These are phyloP conservation scores for Sphagnum contortum DNA, from an alignment of 225 moss, liverwort and hornwort species.

Conservation along the genomic window DNA sequence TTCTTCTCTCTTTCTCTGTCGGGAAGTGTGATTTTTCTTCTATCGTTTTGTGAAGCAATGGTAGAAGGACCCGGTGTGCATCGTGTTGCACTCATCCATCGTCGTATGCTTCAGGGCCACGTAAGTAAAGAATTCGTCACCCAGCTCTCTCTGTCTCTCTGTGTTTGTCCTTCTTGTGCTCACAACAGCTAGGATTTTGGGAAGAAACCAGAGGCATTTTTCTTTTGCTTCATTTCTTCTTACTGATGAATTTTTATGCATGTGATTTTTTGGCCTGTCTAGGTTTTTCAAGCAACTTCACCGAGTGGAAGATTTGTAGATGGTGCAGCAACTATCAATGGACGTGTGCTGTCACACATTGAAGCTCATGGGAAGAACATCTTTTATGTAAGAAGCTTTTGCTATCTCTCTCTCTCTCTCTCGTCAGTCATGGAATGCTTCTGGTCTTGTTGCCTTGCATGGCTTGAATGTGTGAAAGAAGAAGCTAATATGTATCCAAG, in stretches of 20 bases:
- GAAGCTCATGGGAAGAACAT: slow-evolving; percentile 94
- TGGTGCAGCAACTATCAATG: slow-evolving; percentile 64
- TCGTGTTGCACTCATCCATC: slow-evolving; percentile 73
- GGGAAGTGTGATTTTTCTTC: too few relatives aligned
- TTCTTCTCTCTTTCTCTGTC: too few relatives aligned
- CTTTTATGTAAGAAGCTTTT: slow-evolving; percentile 56
- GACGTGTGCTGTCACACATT: slow-evolving; percentile 55
- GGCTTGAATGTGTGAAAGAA: too few relatives aligned
- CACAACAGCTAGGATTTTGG: too few relatives aligned
- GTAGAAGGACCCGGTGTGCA: slow-evolving; percentile 90
- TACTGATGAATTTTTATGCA: background rate
- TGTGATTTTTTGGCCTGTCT: background rate
- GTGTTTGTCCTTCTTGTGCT: too few relatives aligned
- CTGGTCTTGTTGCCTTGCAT: too few relatives aligned
- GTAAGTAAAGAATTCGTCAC: slow-evolving; percentile 5
- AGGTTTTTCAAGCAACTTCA: slow-evolving; percentile 69
- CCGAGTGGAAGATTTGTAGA: slow-evolving; percentile 65
- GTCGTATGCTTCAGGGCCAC: slow-evolving; percentile 47
- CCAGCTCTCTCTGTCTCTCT: background rate
- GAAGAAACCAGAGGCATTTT: background rate
- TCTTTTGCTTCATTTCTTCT: background rate
- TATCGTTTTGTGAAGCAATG: slow-evolving; percentile 17
- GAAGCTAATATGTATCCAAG: too few relatives aligned
- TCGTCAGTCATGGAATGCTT: too few relatives aligned
- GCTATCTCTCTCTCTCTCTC: too few relatives aligned